Base-by-base conservation (phyloP, 1,284 basidiomycete genomes). In the Coriolopsis trogii region DNA sequence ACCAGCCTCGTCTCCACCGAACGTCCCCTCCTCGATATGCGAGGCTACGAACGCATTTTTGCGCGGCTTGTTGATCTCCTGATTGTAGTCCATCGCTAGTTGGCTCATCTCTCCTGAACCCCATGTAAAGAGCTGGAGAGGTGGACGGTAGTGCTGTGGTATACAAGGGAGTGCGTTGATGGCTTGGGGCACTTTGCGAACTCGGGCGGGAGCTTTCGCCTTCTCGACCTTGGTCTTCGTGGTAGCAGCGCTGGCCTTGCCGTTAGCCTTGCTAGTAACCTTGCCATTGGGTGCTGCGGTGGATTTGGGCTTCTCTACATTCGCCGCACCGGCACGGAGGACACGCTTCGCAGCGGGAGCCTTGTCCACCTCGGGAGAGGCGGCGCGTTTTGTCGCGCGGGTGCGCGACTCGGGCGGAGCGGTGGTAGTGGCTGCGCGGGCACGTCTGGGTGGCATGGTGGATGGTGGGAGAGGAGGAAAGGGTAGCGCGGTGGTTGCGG, bases 101-200 rank as follows among this genome's bases (percentile, higher is more conserved):
- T 95, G 93, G 37, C 91, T 93, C 73, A 90, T 90, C 69, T 93
- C 92, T 18, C 92, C 93, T 13, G 84, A 80, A 7, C 93, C 93
- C 82, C 90, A 95, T 3, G 83, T 85, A 57, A 93, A 93, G n/a
- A 93, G 54, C 20, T 60, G 53, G 18, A 64, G 51, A 18, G 55
- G 37, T 10, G 63, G 61, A 18, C 63, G 63, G n/a, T 53, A 55
- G 51, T 56, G 50, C 37, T 48, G 61, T 37, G 41, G 56, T 26
- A 41, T 40, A 20, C 29, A 25, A 21, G 61, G 63, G 20, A 61
- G 51, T 7, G 56, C 36, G 28, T 60, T 62, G 42, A 62, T 49
- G 29, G 46, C 41, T 23, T 53, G 57, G 21, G 53, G 48, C 26
- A 51, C 46, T 38, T 36, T 59, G 53, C 53, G 57, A 26, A 46